Evolutionary conservation across 2,329 filamentous ascomycete genomes (phyloP), one percentile per base, ranked within the genome.

Genomic region (Biscogniauxia marginata): DNA sequence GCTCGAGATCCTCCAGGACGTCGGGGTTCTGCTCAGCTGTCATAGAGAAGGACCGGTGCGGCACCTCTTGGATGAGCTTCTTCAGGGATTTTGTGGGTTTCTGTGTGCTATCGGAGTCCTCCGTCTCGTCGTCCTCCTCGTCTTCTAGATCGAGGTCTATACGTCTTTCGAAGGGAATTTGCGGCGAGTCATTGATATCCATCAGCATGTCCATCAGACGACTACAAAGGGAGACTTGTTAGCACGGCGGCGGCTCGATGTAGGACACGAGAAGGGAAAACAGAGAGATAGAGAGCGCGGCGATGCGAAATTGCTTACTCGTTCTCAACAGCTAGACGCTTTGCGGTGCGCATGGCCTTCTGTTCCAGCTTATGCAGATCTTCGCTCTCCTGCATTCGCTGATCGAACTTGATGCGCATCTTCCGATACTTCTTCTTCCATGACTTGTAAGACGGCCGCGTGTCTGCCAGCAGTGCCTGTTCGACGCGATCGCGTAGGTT

Each of bases 381-480:
- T 74, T 96, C 95, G 71, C 91, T 90, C 63, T 91, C 85, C 55
- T 87, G 84, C 84, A 93, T 90, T 67, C 85, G 85, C 50, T 86
- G 80, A 65, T 95, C 89, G 69, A 95, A 96, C 23, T 81, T 79
- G 71, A 88, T 81, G 75, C 89, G 87, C 86, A 95, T 90, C 81
- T 96, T 96, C 67, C 89, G 88, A 74, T 96, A 99, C 79, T 99
- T 99, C 77, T 96, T 96, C 83, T 90, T 91, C 80, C 82, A 88
- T 46, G 85, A 88, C 69, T 84, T 87, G 73, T 87, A 85, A 3
- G 77, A 82, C 67, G 75, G 78, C 73, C 77, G 81, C 54, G 71
- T 68, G 65, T 80, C 77, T 56, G 65, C 68, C 67, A 70, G 72
- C 20, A 64, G 60, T 53, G 73, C 71, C 7, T 68, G 71, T 43